Base-by-base conservation (phyloP, 768 basidiomycete genomes). In the Pisolithus orientalis region DNA sequence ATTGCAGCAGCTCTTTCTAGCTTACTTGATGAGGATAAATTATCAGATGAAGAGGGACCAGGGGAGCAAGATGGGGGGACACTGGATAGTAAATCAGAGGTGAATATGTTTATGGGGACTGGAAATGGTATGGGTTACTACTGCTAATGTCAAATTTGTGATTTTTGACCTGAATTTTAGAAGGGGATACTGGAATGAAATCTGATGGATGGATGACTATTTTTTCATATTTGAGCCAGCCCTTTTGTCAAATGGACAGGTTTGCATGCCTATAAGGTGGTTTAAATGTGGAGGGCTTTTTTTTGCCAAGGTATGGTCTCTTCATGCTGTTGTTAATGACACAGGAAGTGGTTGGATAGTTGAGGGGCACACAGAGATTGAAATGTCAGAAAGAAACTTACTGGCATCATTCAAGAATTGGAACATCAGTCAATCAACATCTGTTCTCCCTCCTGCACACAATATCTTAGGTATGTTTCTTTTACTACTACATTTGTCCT, bases 181-280 rank as follows among this genome's bases (percentile, higher is more conserved):
- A 40, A 40, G 16, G n/a, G 7, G n/a, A 40, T 7, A 2, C 39
- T 17, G n/a, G 39, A n/a, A 40, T 14, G 25, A 40, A 49, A 13
- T 25, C 28, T 7, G 47, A 21, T 25, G 14, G 13, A 49, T 28
- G 6, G 28, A 39, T n/a, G 10, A 8, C 11, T 39, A n/a, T 44
- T 70, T 59, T 47, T 72, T 56, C 37, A 57, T 66, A 1, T 55
- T 57, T 38, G 66, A 73, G 49, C 69, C 67, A 40, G 8, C 49
- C 16, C 24, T 50, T 13, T 10, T 50, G 21, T 29, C n/a, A 0
- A 50, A 25, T 7, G 31, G 50, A 13, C 50, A 46, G 34, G 50
- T 32, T 28, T 62, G 60, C 39, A 62, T 69, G 11, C 68, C 66
- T 0, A 40, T 55, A 7, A 53, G 62, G 4, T 70, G 66, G 69